Evolutionary conservation across 495 filamentous ascomycete genomes (phyloP).

Genomic region (Lepraria neglecta): DNA sequence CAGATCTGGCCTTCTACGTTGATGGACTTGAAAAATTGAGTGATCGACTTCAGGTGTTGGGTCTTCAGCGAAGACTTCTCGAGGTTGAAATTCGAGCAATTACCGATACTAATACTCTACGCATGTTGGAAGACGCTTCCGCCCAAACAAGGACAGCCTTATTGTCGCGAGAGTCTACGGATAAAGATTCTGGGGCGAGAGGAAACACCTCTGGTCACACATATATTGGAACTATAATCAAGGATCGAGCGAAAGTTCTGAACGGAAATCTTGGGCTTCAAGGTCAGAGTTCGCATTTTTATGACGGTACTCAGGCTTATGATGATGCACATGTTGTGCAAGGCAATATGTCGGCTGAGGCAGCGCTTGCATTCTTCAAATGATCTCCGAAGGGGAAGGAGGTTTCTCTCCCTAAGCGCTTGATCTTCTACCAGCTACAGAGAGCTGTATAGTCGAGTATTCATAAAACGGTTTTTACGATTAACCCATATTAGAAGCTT

Average conservation of each 20-base stretch:
- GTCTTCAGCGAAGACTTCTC: background rate
- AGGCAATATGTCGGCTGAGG: conserved; percentile 8
- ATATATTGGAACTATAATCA: conserved; percentile 6
- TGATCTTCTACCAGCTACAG: too few relatives aligned
- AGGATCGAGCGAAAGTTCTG: conserved; percentile 9
- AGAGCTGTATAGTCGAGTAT: too few relatives aligned
- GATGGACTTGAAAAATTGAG: conserved; percentile 9
- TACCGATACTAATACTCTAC: background rate
- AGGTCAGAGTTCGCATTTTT: conserved; percentile 7
- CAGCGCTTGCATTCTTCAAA: conserved; percentile 7
- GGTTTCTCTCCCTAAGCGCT: too few relatives aligned
- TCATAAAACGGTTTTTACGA: too few relatives aligned
- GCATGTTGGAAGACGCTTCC: conserved; percentile 9
- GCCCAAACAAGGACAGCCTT: background rate
- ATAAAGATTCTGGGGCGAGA: background rate
- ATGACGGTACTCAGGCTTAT: conserved; percentile 6
- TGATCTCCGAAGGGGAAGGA: background rate
- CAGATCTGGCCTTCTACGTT: conserved; percentile 7
- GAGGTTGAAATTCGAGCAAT: conserved; percentile 8
- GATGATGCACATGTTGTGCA: conserved; percentile 11
- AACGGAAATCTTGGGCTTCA: conserved; percentile 8
- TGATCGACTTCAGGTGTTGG: conserved; percentile 4
- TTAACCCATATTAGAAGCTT: too few relatives aligned
- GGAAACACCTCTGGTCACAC: background rate
- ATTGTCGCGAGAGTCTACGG: background rate